phyloP scores from a whole-genome alignment of 1,284 basidiomycete species.

The Moesziomyces globuligerus region DNA sequence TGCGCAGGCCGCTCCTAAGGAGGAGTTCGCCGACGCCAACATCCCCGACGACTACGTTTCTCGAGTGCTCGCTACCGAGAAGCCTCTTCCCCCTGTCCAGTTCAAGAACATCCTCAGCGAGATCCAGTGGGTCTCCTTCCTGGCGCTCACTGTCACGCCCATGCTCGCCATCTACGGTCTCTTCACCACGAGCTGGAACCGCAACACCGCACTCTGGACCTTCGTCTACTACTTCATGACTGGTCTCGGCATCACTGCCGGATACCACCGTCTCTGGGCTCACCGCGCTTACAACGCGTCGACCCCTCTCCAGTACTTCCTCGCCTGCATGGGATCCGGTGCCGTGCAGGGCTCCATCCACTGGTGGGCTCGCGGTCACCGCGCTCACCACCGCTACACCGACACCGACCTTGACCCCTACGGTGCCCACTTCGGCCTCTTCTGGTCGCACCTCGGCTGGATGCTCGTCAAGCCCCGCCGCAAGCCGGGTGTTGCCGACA shows the following conservation, averaged over 20 bases:
- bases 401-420: slow-evolving; percentile 67
- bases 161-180: slow-evolving; percentile 60
- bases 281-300: slow-evolving; percentile 64
- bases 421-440: slow-evolving; percentile 64
- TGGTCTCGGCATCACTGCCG: slow-evolving; percentile 65
- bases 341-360: slow-evolving; percentile 65
- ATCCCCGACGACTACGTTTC: slow-evolving; percentile 63
- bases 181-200: slow-evolving; percentile 53
- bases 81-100: slow-evolving; percentile 60
- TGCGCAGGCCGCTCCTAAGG: slow-evolving; percentile 47
- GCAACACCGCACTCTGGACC: slow-evolving; percentile 53
- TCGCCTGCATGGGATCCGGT: slow-evolving; percentile 65
- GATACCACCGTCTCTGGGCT: slow-evolving; percentile 66
- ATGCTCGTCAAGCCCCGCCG: slow-evolving; percentile 66
- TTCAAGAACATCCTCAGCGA: slow-evolving; percentile 62
- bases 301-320: slow-evolving; percentile 56
- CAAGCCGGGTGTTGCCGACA: slow-evolving; percentile 66
- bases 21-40: slow-evolving; percentile 56
- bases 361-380: slow-evolving; percentile 67
- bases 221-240: slow-evolving; percentile 64
- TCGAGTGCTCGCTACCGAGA: slow-evolving; percentile 51
- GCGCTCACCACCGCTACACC: slow-evolving; percentile 67
- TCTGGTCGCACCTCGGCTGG: slow-evolving; percentile 67
- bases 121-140: slow-evolving; percentile 66
- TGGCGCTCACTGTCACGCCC: slow-evolving; percentile 59